phyloP scores from a whole-genome alignment of 2,329 filamentous ascomycete genomes.

The Colletotrichum sp. region DNA sequence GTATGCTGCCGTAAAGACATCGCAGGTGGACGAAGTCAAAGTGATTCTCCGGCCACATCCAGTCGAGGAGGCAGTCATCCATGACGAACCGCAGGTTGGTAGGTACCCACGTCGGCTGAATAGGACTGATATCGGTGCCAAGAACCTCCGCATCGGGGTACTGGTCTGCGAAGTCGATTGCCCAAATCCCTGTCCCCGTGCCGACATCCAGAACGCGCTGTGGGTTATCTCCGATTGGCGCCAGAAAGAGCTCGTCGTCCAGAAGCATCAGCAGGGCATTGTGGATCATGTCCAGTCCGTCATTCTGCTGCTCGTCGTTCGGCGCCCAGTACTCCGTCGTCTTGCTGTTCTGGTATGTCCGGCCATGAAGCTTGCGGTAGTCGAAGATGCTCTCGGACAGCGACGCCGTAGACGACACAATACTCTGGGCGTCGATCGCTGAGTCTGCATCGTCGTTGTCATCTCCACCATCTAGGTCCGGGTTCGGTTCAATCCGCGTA shows the following conservation, averaged over 20 bases:
- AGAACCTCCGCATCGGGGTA: conserved; percentile 48
- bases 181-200: conserved; percentile 62
- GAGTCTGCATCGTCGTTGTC: conserved; percentile 29
- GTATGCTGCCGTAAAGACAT: conserved; percentile 58
- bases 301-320: conserved; percentile 28
- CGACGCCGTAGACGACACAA: conserved; percentile 31
- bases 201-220: conserved; percentile 36
- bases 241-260: conserved; percentile 38
- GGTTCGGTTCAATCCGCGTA: not conserved
- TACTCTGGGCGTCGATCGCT: conserved; percentile 25
- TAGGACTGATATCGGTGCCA: conserved; percentile 62
- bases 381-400: conserved; percentile 36
- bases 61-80: conserved; percentile 57
- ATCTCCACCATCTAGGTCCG: conserved; percentile 6
- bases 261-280: conserved; percentile 29
- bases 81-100: conserved; percentile 64
- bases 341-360: conserved; percentile 33
- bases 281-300: conserved; percentile 17
- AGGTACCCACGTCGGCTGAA: conserved; percentile 61
- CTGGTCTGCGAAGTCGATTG: conserved; percentile 52
- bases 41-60: conserved; percentile 49
- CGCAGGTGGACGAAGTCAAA: conserved; percentile 67
- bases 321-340: conserved; percentile 29
- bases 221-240: conserved; percentile 37
- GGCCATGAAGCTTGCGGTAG: conserved; percentile 35